Evolutionary conservation across 2,329 filamentous ascomycete genomes (phyloP).

Genomic region (Diplocarpon mali): DNA sequence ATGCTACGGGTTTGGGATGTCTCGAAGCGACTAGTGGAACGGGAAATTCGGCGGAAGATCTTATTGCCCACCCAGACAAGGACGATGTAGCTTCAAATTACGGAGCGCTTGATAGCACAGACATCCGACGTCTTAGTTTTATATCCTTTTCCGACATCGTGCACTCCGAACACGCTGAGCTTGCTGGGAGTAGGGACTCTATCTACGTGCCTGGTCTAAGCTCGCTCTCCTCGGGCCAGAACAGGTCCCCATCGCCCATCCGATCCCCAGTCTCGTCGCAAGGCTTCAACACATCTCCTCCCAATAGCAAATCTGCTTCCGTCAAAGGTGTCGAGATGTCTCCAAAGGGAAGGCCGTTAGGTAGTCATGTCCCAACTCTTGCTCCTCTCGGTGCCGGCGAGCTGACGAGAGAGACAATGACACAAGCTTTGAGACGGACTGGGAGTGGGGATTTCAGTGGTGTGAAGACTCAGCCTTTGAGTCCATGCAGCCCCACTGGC

Average conservation of each 20-base stretch:
- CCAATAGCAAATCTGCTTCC: conserved; percentile 64
- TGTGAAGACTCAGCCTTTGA: conserved; percentile 44
- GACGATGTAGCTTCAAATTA: conserved; percentile 63
- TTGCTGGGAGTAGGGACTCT: conserved; percentile 53
- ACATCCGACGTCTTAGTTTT: conserved; percentile 79
- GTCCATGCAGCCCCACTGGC: conserved; percentile 39
- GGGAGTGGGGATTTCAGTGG: conserved; percentile 67
- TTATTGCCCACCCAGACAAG: conserved; percentile 40
- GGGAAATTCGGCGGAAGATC: conserved; percentile 29
- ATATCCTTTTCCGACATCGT: conserved; percentile 96
- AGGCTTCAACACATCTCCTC: conserved; percentile 57
- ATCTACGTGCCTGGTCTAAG: conserved; percentile 59
- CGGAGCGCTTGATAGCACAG: conserved; percentile 63
- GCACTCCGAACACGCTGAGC: conserved; percentile 65
- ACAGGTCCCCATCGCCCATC: conserved; percentile 70
- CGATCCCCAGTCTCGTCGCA: conserved; percentile 68
- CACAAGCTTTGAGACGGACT: conserved; percentile 75
- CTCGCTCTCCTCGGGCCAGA: conserved; percentile 42
- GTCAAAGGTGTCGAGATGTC: conserved; percentile 65
- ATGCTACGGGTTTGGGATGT: conserved; percentile 44
- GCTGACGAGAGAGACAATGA: conserved; percentile 87
- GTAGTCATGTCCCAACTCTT: conserved; percentile 49
- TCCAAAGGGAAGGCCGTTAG: conserved; percentile 43
- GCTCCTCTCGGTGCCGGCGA: conserved; percentile 51
- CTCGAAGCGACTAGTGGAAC: conserved; percentile 27